Conservation (phyloP, 2,329 filamentous ascomycete genomes). For the Whalleya microplaca region DNA sequence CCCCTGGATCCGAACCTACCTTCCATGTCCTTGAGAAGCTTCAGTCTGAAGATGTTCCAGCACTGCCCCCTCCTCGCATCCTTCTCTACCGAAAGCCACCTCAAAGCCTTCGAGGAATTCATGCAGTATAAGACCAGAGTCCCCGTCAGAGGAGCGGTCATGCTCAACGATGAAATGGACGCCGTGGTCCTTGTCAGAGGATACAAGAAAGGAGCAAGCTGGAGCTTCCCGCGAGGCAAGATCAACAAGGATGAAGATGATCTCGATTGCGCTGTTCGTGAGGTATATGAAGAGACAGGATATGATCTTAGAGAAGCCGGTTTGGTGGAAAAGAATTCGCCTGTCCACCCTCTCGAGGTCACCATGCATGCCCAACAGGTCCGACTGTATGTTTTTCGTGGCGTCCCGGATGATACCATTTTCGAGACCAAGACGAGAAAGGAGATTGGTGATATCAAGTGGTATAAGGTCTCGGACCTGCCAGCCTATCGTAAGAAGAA, state of each 20-base stretch:
- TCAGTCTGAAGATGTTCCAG: conserved; percentile 89
- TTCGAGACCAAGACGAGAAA: conserved; percentile 93
- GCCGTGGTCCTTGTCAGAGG: conserved; percentile 91
- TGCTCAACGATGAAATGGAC: conserved; percentile 94
- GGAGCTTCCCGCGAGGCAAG: conserved; percentile 96
- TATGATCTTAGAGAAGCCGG: conserved; percentile 79
- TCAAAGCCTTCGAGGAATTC: conserved; percentile 87
- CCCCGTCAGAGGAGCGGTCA: conserved; percentile 89
- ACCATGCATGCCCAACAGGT: conserved; percentile 93
- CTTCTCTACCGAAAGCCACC: conserved; percentile 77
- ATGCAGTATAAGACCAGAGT: conserved; percentile 92
- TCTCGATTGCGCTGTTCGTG: conserved; percentile 88
- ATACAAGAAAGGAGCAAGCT: conserved; percentile 95
- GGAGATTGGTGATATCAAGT: conserved; percentile 96
- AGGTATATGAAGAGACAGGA: conserved; percentile 96
- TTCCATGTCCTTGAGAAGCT: conserved; percentile 80
- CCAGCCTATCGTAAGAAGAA: conserved; percentile 79
- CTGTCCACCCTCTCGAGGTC: conserved; percentile 83
- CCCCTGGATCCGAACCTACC: conserved; percentile 84
- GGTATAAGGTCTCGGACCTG: conserved; percentile 89
- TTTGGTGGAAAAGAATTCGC: conserved; percentile 71
- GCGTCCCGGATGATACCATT: conserved; percentile 81
- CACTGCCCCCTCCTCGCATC: conserved; percentile 87
- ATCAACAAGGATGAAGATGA: conserved; percentile 98
- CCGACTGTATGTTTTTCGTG: conserved; percentile 87